Base-by-base conservation (phyloP, 169 alveolate genomes). In the Plasmodium ovale region DNA sequence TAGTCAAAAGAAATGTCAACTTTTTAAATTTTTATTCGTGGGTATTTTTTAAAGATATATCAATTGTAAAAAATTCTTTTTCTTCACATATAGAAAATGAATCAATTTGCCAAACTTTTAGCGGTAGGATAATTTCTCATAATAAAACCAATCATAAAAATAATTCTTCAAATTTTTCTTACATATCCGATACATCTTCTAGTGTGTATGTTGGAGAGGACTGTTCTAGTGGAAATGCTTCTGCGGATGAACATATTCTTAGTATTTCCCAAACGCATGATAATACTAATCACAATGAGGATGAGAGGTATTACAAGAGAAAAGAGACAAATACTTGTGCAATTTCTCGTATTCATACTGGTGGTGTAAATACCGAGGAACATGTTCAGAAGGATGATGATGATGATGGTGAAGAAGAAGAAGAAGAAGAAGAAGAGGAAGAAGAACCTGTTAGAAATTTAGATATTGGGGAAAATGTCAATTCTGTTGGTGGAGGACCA, bases 21-120 rank as follows among this genome's bases (percentile, higher is more conserved):
- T 85, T 85, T 49, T 16, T 85, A 3, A 85, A 85, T 29, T 85
- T 69, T 33, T 85, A 85, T 47, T 67, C 91, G 1, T 85, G 91
- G 91, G 56, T 85, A 23, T 85, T 85, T 35, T 85, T 85, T 72
- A 69, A 54, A 35, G 85, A 85, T 23, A 69, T 85, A 54, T 54
- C 53, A 12, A 85, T 85, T 1, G 69, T 68, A 47, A 60, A 54
- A 53, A 77, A 77, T 51, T 27, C 42, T 6, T 72, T 53, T 27
- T 72, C 70, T 9, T n/a, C 29, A 31, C 70, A 72, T 47, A 54
- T 27, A 25, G 42, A 72, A 21, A 59, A 56, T 0, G 33, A 72
- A 42, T 72, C 25, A 25, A 16, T 44, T 39, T 54, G 23, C 0
- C 29, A 21, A 62, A 12, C 49, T 0, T 4, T 23, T 1, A 1